Base-by-base conservation (phyloP, 495 filamentous ascomycete genomes). In the Amniculicola lignicola region DNA sequence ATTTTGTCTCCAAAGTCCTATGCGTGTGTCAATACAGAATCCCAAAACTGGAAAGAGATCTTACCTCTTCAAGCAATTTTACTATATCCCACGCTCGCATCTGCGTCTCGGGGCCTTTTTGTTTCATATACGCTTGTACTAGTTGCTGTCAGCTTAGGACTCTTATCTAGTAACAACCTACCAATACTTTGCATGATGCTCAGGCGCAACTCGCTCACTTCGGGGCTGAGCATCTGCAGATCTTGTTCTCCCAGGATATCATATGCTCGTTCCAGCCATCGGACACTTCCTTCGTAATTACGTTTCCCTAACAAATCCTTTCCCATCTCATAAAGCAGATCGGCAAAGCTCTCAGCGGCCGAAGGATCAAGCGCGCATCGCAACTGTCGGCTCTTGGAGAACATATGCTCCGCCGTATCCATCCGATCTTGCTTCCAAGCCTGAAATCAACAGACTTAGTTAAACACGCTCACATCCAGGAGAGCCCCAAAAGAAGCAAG, bases 381-480 rank as follows among this genome's bases (percentile, higher is more conserved):
- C 9, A 74, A 65, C 22, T 75, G 37, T 40, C 16, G 70, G 6
- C 77, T 66, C 59, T 87, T 86, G 14, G 72, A 72, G 68, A 85
- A 90, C 73, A 92, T 78, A 66, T 87, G 81, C 47, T 93, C 87
- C 9, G 89, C 87, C 25, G 94, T 75, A 51, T 91, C 85, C 23
- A 84, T 71, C 25, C 85, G 77, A 37, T 78, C 76, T 64, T 88
- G 82, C 40, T 78, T 75, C 86, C 84, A 92, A 23, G 85, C 79
- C 86, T 94, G 57, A 14, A 50, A 18, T 1, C 15, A n/a, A 23
- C 23, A 1, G 23, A 28, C 14, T 14, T 15, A 36, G 21, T 36
- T 11, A 43, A 10, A 24, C 25, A 14, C 18, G 1, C 7, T 33
- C 29, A 33, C n/a, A 7, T 7, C 29, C 29, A 33, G 7, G n/a